These are phyloP conservation scores for Mentha longifolia DNA, from an alignment of 257 asterid species.

Conservation along the genomic window DNA sequence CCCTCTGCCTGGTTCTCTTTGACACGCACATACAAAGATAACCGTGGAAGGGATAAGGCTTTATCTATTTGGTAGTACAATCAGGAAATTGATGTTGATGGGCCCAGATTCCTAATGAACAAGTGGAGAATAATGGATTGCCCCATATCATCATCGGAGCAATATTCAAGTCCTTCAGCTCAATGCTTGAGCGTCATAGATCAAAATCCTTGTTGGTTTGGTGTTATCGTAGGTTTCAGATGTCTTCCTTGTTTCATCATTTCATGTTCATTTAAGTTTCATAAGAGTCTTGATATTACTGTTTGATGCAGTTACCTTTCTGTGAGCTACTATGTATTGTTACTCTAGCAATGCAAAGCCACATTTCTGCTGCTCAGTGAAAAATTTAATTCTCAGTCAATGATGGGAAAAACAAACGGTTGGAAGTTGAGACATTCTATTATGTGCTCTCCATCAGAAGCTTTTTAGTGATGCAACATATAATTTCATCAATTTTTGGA, in stretches of 20 bases:
- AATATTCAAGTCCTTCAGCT: not conserved
- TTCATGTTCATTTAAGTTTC: not conserved
- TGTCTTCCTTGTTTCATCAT: slow-evolving; percentile 1
- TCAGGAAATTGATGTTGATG: not conserved
- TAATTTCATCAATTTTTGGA: not conserved
- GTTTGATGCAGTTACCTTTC: not conserved
- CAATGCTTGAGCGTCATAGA: not conserved
- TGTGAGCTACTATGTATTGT: not conserved
- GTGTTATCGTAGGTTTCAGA: slow-evolving; percentile 11
- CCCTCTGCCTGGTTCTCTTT: not conserved
- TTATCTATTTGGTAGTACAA: not conserved
- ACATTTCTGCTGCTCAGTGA: slow-evolving; percentile 2
- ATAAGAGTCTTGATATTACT: not conserved
- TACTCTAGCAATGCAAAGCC: not conserved
- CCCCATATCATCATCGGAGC: not conserved
- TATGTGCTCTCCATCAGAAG: not conserved
- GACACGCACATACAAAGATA: too few relatives aligned
- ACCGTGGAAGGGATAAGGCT: too few relatives aligned
- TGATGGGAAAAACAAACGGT: not conserved
- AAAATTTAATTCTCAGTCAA: slow-evolving; percentile 17
- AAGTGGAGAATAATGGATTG: not conserved
- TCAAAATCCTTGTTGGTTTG: not conserved
- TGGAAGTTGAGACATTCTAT: not conserved
- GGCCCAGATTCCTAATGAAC: not conserved
- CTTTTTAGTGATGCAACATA: not conserved